phyloP scores from a whole-genome alignment of 2,329 filamentous ascomycete genomes.

The Arthrobotrys entomopaga region DNA sequence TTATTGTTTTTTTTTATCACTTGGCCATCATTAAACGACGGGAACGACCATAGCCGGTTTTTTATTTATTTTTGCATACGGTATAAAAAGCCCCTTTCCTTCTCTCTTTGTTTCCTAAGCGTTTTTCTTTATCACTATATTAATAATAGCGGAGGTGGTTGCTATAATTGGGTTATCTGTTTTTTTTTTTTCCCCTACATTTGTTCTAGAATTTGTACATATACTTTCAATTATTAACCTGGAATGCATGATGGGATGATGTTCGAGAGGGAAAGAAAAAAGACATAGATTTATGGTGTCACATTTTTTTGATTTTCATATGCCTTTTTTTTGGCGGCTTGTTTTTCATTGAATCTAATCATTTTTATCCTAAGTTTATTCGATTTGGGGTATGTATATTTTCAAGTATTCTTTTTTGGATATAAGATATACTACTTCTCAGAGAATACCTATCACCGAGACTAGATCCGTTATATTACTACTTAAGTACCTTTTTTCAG shows the following conservation, averaged over 20 bases:
- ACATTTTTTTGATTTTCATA: slow-evolving; percentile 27
- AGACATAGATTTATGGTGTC: slow-evolving; percentile 19
- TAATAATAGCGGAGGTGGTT: background rate
- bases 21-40: background rate
- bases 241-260: slow-evolving; percentile 27
- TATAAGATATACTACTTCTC: too few relatives aligned
- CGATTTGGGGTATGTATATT: too few relatives aligned
- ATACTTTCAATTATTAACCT: too few relatives aligned
- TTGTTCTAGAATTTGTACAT: slow-evolving; percentile 31
- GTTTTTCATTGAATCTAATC: slow-evolving; percentile 15
- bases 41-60: too few relatives aligned
- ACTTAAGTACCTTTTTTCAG: too few relatives aligned
- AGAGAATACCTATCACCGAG: too few relatives aligned
- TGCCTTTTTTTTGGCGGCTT: background rate
- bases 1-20: too few relatives aligned
- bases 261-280: slow-evolving; percentile 21
- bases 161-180: too few relatives aligned
- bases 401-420: too few relatives aligned
- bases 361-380: too few relatives aligned
- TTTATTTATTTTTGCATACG: background rate
- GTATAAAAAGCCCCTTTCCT: background rate
- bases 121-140: slow-evolving; percentile 14
- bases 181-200: slow-evolving; percentile 11
- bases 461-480: too few relatives aligned
- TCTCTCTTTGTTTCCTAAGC: background rate